phyloP scores from a whole-genome alignment of 1,284 basidiomycete genomes.

The Schizopora paradoxa region DNA sequence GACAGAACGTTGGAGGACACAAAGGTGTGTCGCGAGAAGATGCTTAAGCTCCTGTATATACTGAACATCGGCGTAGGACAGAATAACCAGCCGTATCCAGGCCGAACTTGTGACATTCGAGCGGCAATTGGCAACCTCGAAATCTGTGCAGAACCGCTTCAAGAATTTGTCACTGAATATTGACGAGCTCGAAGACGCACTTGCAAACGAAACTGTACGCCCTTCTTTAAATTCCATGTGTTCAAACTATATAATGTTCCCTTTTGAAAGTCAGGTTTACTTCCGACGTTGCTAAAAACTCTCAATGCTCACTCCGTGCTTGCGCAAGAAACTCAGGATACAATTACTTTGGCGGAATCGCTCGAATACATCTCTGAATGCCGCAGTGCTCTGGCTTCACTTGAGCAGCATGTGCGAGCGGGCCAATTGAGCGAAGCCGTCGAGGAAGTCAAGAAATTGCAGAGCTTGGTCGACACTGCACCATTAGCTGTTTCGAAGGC shows the following conservation, averaged over 20 bases:
- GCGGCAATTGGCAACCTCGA: constrained; percentile 53
- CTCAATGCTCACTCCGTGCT: constrained; percentile 54
- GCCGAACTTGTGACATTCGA: constrained; percentile 58
- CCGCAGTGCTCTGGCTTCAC: constrained; percentile 36
- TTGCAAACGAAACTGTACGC: constrained; percentile 56
- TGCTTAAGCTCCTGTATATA: no score
- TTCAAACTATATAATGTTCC: constrained; percentile 11
- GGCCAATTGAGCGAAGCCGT: constrained; percentile 63
- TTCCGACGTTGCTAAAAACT: constrained; percentile 47
- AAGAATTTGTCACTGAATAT: constrained; percentile 47
- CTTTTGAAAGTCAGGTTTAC: constrained; percentile 52
- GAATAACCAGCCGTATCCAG: constrained; percentile 65
- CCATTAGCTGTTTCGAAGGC: constrained; percentile 49
- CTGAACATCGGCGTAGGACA: constrained; percentile 35
- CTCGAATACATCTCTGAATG: constrained; percentile 51
- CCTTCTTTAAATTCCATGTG: constrained; percentile 1
- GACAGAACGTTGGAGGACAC: constrained; percentile 61
- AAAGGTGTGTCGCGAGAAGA: constrained; percentile 48
- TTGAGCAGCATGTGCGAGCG: constrained; percentile 41
- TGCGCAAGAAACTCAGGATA: constrained; percentile 53
- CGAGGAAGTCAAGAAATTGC: constrained; percentile 35
- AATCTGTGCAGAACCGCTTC: constrained; percentile 57
- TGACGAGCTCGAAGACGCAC: constrained; percentile 40
- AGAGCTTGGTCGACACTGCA: constrained; percentile 39
- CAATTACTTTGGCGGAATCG: constrained; percentile 42